Evolutionary conservation across 176 grass and related monocot genomes (phyloP).

Genomic region (Stipa capillata): DNA sequence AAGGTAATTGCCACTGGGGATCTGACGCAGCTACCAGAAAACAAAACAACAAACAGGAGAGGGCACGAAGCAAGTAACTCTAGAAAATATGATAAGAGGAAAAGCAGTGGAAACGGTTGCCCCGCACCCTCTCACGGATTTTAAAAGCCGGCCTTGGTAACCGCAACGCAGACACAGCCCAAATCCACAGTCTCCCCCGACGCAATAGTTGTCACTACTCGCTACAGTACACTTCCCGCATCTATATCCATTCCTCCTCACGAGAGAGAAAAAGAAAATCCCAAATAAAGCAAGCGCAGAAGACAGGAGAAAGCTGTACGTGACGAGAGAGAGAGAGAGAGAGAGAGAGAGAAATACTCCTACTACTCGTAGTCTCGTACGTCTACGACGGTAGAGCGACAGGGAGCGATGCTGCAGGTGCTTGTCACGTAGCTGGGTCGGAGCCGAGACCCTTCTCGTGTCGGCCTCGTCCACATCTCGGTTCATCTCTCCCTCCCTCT

Average conservation of each 20-base stretch:
- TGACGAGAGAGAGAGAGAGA: too few species aligned
- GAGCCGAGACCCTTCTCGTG: too few species aligned
- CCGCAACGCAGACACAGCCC: slow-evolving; percentile 2
- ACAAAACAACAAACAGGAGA: neutral
- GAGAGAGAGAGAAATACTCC: neutral
- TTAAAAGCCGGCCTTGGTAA: slow-evolving; percentile 21
- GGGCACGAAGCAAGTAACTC: neutral
- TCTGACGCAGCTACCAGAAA: neutral
- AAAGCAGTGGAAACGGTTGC: neutral
- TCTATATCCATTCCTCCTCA: slow-evolving; percentile 17
- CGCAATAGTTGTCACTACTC: slow-evolving; percentile 2
- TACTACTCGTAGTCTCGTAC: neutral
- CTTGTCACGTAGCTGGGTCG: slow-evolving; percentile 19
- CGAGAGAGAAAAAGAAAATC: neutral
- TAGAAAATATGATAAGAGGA: neutral
- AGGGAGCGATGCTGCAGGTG: neutral
- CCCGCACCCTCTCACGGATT: neutral
- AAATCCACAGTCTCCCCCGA: neutral
- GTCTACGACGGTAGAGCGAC: slow-evolving; percentile 19
- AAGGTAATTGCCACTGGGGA: too few species aligned
- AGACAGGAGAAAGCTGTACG: too few species aligned
- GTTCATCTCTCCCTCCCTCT: neutral
- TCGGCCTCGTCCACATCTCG: neutral
- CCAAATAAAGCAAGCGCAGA: too few species aligned
- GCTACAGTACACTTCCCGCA: slow-evolving; percentile 14